Evolutionary conservation across 148 eudicot species (phyloP).

Genomic region (Amaranthus hypochondriacus): DNA sequence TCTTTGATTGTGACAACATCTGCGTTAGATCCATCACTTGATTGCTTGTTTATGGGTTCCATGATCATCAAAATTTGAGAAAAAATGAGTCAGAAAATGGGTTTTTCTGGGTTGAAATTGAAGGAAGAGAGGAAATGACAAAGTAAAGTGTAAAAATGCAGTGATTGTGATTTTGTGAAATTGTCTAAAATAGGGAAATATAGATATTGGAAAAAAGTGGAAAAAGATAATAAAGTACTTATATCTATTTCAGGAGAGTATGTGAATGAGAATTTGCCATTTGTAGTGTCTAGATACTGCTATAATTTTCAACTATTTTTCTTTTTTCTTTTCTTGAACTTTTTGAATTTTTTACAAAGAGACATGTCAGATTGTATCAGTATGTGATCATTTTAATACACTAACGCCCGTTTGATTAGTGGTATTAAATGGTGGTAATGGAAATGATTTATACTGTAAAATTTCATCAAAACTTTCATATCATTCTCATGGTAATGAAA

Average conservation of each 20-base stretch:
- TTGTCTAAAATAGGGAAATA: background rate
- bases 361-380: too few relatives aligned
- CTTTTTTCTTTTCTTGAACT: too few relatives aligned
- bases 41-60: background rate
- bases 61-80: background rate
- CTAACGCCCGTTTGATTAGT: too few relatives aligned
- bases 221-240: background rate
- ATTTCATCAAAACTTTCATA: too few relatives aligned
- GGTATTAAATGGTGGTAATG: too few relatives aligned
- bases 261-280: slow-evolving; percentile 15
- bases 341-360: too few relatives aligned
- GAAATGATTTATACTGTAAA: too few relatives aligned
- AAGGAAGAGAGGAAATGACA: background rate
- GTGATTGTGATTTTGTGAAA: background rate
- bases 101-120: background rate
- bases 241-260: background rate
- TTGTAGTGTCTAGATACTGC: background rate
- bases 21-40: background rate
- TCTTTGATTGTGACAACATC: background rate
- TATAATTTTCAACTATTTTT: background rate
- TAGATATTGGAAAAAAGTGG: background rate
- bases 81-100: background rate
- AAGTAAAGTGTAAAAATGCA: background rate
- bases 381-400: too few relatives aligned
- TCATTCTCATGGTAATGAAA: too few relatives aligned